Evolutionary conservation across 345 rosid genomes (phyloP), one percentile per base, ranked within the genome.

Genomic region (Kernera saxatilis): DNA sequence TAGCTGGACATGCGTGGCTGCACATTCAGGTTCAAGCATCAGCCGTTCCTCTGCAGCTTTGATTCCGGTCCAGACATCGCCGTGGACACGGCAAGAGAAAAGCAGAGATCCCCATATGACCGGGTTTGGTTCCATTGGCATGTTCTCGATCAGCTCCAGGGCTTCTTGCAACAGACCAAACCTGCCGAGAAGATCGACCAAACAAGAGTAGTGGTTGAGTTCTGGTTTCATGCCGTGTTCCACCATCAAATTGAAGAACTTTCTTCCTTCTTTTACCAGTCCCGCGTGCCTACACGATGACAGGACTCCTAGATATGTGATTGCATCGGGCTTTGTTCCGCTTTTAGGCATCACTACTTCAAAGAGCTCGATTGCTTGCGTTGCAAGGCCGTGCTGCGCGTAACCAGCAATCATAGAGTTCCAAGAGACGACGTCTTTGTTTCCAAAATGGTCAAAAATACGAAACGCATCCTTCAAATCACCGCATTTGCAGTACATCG

Each of bases 391-490:
- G 37, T 86, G 84, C 72, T 85, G 97, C 6, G 95, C 91, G 72
- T 82, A 87, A n/a, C 97, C 99, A 29, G 87, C 88, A 46, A 93
- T 89, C 95, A 93, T 91, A 0, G 97, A 91, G 78, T 93, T 93
- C 99, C 99, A 93, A 1, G 97, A 89, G 33, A 93, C 87, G 0
- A 79, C 76, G 58, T 93, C 97, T 79, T 72, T 86, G 11, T 78
- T 78, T 6, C 6, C 5, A 73, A 79, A 81, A 51, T 44, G 70
- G 10, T 82, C 73, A 58, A 89, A 93, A 30, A 91, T 58, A 64
- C 37, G 39, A 0, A 76, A 32, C 3, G 93, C 91, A 32, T 84
- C 88, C 1, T 82, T 84, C 59, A 85, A 55, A 43, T 71, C 82
- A 3, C 96, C 99, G 52, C 91, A 83, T 72, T 94, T 91, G 49